These are phyloP conservation scores for Trichosporon sp. DNA, from an alignment of 1,284 basidiomycete species.

Conservation along the genomic window DNA sequence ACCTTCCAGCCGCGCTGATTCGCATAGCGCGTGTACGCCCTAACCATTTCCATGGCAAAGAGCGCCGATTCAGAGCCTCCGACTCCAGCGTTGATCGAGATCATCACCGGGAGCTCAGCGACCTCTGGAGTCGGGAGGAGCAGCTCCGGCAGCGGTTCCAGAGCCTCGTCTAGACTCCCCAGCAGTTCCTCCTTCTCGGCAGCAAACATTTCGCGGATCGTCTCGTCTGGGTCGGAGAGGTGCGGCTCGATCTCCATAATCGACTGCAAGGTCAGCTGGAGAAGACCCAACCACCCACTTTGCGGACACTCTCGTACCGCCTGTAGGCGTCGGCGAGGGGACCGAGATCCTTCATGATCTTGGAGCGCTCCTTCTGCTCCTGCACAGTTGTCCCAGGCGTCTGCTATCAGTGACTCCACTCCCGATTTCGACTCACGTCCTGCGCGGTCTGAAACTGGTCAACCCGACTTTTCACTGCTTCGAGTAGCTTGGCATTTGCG, in stretches of 20 bases:
- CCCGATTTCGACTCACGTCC: neutral
- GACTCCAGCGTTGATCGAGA: slow-evolving; percentile 91
- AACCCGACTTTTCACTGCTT: slow-evolving; percentile 25
- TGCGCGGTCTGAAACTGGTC: slow-evolving; percentile 24
- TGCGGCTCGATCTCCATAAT: slow-evolving; percentile 67
- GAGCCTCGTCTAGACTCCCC: slow-evolving; percentile 60
- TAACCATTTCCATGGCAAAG: slow-evolving; percentile 75
- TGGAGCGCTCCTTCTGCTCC: slow-evolving; percentile 59
- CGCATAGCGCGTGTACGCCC: slow-evolving; percentile 81
- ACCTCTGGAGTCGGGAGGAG: slow-evolving; percentile 73
- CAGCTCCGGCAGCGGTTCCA: slow-evolving; percentile 67
- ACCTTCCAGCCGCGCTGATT: slow-evolving; percentile 57
- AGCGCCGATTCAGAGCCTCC: slow-evolving; percentile 87
- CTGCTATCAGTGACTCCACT: slow-evolving; percentile 17
- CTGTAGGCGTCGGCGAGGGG: slow-evolving; percentile 62
- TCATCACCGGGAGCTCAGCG: slow-evolving; percentile 69
- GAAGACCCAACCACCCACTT: slow-evolving; percentile 53
- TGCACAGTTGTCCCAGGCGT: slow-evolving; percentile 33
- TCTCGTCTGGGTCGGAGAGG: slow-evolving; percentile 73
- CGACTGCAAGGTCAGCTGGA: slow-evolving; percentile 57
- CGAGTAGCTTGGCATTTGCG: slow-evolving; percentile 25
- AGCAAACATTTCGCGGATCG: slow-evolving; percentile 72
- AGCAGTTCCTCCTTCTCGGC: slow-evolving; percentile 68
- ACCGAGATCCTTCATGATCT: slow-evolving; percentile 62
- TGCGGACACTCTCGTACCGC: slow-evolving; percentile 58